Evolutionary conservation across 345 rosid species (phyloP).

Genomic region (Pseudoturritis turrita): DNA sequence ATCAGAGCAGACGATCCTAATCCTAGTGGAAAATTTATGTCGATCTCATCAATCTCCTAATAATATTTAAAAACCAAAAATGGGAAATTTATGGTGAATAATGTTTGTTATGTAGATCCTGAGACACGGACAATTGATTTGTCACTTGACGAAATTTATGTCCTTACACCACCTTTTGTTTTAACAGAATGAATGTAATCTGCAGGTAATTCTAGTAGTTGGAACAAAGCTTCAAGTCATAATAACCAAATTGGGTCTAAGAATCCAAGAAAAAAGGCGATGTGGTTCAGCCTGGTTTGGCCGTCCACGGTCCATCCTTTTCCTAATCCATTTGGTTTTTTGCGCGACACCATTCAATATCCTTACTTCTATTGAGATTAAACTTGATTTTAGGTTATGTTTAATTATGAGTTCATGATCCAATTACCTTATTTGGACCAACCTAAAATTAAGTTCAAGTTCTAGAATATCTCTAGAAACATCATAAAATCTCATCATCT

Average conservation of each 20-base stretch:
- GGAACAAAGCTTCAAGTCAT: slow-evolving; percentile 86
- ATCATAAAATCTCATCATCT: no score
- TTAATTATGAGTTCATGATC: no score
- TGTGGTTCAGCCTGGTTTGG: slow-evolving; percentile 93
- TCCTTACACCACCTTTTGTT: not conserved
- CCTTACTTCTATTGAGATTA: no score
- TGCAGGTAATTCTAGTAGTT: slow-evolving; percentile 59
- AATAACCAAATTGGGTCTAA: slow-evolving; percentile 73
- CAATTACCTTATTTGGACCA: no score
- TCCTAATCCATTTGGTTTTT: slow-evolving; percentile 72
- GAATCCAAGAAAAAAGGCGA: slow-evolving; percentile 78
- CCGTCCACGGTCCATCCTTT: slow-evolving; percentile 64
- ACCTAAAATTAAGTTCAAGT: no score
- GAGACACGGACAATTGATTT: no score
- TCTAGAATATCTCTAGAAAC: no score
- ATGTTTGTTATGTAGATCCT: slow-evolving; percentile 53
- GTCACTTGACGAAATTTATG: no score
- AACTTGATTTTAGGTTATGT: no score
- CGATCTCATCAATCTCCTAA: no score
- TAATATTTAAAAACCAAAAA: not conserved
- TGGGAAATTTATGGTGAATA: not conserved
- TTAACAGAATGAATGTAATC: not conserved
- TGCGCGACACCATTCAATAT: slow-evolving; percentile 52
- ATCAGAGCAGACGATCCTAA: no score
- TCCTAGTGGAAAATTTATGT: no score